Percentiles rank a stretch among this genome's conserved stretches.
phyloP scores from a whole-genome alignment of 2,329 filamentous ascomycete species.

The Botrytis aclada region DNA sequence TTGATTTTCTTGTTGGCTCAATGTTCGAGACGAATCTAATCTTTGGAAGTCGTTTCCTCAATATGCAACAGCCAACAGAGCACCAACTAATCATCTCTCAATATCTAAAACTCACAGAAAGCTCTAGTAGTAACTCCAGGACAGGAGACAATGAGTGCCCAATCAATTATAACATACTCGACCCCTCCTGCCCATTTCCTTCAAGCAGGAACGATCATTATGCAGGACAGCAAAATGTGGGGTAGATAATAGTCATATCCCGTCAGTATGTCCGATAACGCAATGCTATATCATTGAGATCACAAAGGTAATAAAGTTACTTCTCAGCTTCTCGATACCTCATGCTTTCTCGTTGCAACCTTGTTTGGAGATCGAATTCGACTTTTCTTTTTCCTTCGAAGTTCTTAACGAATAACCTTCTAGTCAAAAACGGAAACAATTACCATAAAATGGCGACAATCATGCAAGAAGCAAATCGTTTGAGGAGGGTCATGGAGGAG shows the following conservation, averaged over 20 bases:
- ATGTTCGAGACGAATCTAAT: not conserved
- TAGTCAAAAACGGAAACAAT: not conserved
- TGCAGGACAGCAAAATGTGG: conserved; percentile 8
- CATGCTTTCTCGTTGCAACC: not conserved
- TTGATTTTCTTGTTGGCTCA: not conserved
- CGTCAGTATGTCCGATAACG: conserved; percentile 3
- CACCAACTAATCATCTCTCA: not conserved
- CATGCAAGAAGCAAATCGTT: conserved; percentile 43
- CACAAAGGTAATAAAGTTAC: not conserved
- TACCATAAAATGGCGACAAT: conserved; percentile 28
- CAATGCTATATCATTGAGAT: not conserved
- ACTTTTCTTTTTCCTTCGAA: not conserved
- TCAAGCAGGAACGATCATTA: conserved; percentile 9
- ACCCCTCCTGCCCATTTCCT: not conserved
- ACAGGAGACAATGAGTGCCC: not conserved
- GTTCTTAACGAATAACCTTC: not conserved
- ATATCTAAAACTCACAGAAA: not conserved
- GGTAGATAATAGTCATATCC: not conserved
- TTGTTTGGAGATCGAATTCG: not conserved
- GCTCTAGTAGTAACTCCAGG: not conserved
- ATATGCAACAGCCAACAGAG: not conserved
- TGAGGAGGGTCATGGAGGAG: conserved; percentile 50
- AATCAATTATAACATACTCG: not conserved
- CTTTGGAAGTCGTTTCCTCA: not conserved
- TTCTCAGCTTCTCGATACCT: not conserved